Evolutionary conservation across 331 rosid genomes (phyloP), one percentile per base, ranked within the genome.

Genomic region (Quercus tomentella): DNA sequence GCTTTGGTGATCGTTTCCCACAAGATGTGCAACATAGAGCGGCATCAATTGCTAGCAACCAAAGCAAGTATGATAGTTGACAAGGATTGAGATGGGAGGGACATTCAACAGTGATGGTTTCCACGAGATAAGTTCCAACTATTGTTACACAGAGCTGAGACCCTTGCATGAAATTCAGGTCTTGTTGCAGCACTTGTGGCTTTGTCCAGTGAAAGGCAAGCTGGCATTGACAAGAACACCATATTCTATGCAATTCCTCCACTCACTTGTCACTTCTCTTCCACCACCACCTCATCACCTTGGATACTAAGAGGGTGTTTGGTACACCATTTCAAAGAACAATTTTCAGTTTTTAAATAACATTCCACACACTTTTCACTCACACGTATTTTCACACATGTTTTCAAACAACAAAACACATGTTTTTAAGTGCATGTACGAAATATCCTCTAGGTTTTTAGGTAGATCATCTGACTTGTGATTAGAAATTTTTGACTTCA

Each of bases 131-230:
- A 76, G 81, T 35, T 54, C 22, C 67, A 78, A 78, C 33, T 69
- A 70, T 22, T 37, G 70, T 23, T 77, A 69, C 55, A 78, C 76
- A 25, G 33, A 78, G 43, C 76, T 76, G 20, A 69, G 20, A 69
- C 28, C 55, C 76, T 56, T 22, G 51, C 70, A 3, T 69, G 81
- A 56, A 70, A 78, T 78, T 68, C 81, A 55, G 81, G 81, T 67
- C 76, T 78, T 5, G 76, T 78, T 78, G 76, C 76, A 16, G 61
- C 81, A 56, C 81, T 78, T 56, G 60, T 78, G 76, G 76, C 81
- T 55, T 26, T 77, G 20, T 33, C 75, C 1, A 2, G 22, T 66
- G 26, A 18, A 51, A 14, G 7, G 8, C 17, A 30, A 3, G 7
- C 21, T 55, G 70, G 60, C 12, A 26, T 78, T 70, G 81, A 78